phyloP scores from a whole-genome alignment of 768 basidiomycete genomes.

The Tricholoma terreum region DNA sequence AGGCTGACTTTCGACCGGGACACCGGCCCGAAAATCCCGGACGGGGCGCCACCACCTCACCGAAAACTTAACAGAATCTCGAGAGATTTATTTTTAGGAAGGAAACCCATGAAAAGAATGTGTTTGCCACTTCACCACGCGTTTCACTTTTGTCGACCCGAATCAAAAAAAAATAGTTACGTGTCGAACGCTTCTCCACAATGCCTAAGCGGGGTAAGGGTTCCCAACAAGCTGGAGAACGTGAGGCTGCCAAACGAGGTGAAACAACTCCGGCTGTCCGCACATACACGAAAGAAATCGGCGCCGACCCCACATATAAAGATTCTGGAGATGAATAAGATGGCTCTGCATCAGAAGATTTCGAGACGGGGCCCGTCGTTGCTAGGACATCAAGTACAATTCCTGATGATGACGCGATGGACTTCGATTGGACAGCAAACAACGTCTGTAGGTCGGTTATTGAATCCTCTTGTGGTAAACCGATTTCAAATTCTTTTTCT shows the following conservation, averaged over 20 bases:
- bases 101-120: not conserved
- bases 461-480: not conserved
- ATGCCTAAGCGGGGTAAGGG: not conserved
- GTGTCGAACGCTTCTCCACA: not conserved
- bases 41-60: too few relatives aligned
- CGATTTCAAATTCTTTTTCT: not conserved
- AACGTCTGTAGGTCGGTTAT: not conserved
- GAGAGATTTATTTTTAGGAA: not conserved
- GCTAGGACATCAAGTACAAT: too few relatives aligned
- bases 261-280: not conserved
- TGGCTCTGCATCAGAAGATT: slow-evolving; percentile 1
- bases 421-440: not conserved
- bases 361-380: not conserved
- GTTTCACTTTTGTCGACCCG: not conserved
- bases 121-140: not conserved
- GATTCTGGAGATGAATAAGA: not conserved
- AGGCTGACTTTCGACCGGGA: too few relatives aligned
- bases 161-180: not conserved
- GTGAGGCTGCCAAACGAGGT: not conserved
- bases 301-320: not conserved
- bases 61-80: not conserved
- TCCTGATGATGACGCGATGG: not conserved
- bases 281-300: not conserved
- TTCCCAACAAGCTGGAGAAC: not conserved
- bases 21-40: too few relatives aligned